Conservation (phyloP, 441 rosid genomes). For the Pelargonium myrrhifolium region DNA sequence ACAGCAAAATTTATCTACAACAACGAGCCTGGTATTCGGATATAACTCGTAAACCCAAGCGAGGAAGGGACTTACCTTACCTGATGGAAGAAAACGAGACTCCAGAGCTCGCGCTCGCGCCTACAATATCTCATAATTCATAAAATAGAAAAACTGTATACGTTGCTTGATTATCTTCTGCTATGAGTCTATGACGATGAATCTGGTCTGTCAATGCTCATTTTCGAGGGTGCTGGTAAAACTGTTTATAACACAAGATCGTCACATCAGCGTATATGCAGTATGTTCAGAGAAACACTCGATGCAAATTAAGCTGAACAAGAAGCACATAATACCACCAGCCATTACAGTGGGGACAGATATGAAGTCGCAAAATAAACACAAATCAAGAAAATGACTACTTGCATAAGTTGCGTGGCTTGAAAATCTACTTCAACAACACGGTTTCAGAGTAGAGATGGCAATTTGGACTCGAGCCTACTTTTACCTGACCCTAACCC, state of each 20-base stretch:
- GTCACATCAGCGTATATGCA: not conserved
- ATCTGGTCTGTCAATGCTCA: slow-evolving; percentile 1
- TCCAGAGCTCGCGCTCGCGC: not conserved
- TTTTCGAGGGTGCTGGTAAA: slow-evolving; percentile 1
- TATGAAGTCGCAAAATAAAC: not conserved
- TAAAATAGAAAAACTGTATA: no score
- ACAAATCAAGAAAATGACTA: no score
- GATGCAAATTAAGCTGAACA: not conserved
- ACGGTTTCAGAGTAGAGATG: no score
- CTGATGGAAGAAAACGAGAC: not conserved
- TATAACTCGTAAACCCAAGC: not conserved
- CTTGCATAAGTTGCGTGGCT: no score
- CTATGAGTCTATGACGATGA: not conserved
- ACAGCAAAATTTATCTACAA: not conserved
- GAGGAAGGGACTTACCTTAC: not conserved
- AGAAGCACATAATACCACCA: not conserved
- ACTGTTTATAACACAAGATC: not conserved
- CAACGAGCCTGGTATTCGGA: not conserved
- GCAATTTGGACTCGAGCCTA: no score
- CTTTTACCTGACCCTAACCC: no score
- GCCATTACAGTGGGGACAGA: not conserved
- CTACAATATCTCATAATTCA: not conserved
- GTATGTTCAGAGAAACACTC: not conserved
- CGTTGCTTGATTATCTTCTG: not conserved
- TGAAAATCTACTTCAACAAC: no score